Evolutionary conservation across 257 asterid genomes (phyloP).

Genomic region (Thymus quinquecostatus): DNA sequence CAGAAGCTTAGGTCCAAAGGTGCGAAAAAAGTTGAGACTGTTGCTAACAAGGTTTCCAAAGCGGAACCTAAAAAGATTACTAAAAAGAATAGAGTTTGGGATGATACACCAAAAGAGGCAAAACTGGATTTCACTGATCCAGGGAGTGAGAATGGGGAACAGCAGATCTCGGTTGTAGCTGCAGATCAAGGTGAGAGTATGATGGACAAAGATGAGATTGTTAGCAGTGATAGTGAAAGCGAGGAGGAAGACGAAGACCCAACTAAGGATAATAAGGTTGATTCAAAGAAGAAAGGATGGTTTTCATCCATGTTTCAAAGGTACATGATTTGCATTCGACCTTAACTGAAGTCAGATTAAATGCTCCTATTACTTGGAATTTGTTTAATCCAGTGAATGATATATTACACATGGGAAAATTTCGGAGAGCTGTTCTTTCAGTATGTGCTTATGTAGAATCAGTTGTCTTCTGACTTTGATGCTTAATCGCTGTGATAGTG

Average conservation of each 20-base stretch:
- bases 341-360: neutral
- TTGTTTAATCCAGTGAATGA: neutral
- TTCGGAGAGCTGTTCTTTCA: neutral
- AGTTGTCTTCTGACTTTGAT: neutral
- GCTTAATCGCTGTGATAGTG: neutral
- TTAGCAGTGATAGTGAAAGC: conserved; percentile 78
- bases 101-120: conserved; percentile 64
- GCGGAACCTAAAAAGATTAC: conserved; percentile 62
- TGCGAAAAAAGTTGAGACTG: conserved; percentile 65
- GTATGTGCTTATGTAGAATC: neutral
- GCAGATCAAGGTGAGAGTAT: conserved; percentile 80
- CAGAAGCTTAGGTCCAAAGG: conserved; percentile 75
- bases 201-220: conserved; percentile 94
- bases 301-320: conserved; percentile 93
- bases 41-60: conserved; percentile 65
- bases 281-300: conserved; percentile 83
- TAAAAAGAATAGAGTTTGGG: conserved; percentile 84
- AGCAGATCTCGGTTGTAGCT: conserved; percentile 55
- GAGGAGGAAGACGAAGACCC: conserved; percentile 67
- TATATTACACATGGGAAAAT: conserved; percentile 12
- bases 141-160: conserved; percentile 70
- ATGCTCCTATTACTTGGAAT: conserved; percentile 6
- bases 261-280: conserved; percentile 53
- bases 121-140: conserved; percentile 91
- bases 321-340: conserved; percentile 42